Evolutionary conservation across 2,329 filamentous ascomycete species (phyloP).

Genomic region (Ceratocystis alfenasii): DNA sequence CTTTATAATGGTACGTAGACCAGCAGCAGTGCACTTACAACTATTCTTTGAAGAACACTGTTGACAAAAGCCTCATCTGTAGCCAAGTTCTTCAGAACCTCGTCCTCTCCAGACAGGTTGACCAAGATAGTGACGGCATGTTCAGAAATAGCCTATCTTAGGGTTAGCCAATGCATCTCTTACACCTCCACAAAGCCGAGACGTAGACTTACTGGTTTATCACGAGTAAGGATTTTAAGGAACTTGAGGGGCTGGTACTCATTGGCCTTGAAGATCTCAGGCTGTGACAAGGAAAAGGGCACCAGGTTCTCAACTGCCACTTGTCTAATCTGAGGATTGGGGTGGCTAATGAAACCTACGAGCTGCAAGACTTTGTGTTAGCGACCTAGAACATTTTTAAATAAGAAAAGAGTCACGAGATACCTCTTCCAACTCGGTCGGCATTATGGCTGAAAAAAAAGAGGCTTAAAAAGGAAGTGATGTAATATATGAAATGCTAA

Average conservation of each 20-base stretch:
- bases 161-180: slow-evolving; percentile 7
- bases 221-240: slow-evolving; percentile 67
- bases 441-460: slow-evolving; percentile 40
- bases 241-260: slow-evolving; percentile 70
- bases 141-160: slow-evolving; percentile 66
- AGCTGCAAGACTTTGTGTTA: slow-evolving; percentile 43
- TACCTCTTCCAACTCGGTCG: slow-evolving; percentile 67
- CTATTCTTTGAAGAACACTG: slow-evolving; percentile 58
- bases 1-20: too few relatives aligned
- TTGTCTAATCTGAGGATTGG: slow-evolving; percentile 79
- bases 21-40: slow-evolving; percentile 40
- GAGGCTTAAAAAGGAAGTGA: not conserved
- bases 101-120: slow-evolving; percentile 66
- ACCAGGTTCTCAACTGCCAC: slow-evolving; percentile 78
- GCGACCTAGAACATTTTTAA: not conserved
- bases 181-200: too few relatives aligned
- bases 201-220: slow-evolving; percentile 55
- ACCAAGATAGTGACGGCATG: slow-evolving; percentile 84
- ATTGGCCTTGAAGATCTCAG: slow-evolving; percentile 71
- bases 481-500: not conserved
- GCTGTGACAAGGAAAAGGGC: slow-evolving; percentile 63
- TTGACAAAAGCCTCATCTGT: slow-evolving; percentile 74
- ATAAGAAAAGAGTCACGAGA: not conserved
- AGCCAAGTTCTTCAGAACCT: slow-evolving; percentile 60
- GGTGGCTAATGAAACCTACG: slow-evolving; percentile 85